Evolutionary conservation across 176 grass and related monocot genomes (phyloP).

Genomic region (Chrysopogon serrulatus): DNA sequence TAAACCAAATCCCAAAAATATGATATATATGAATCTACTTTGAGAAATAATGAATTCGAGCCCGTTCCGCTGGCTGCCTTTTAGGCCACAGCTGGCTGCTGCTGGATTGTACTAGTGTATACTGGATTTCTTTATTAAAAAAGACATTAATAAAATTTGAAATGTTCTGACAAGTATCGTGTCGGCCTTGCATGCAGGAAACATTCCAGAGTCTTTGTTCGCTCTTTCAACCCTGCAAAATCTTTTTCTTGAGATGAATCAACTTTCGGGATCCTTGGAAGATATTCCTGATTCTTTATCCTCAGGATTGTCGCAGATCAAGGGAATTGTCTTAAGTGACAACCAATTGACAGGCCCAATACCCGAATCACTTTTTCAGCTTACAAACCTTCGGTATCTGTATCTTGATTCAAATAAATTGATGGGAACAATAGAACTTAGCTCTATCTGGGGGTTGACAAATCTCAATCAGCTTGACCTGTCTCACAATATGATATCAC

Average conservation of each 20-base stretch:
- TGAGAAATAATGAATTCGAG: no score
- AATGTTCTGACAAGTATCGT: neutral
- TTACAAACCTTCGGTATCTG: neutral
- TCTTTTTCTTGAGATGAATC: neutral
- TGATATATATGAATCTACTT: no score
- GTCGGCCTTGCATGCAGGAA: neutral
- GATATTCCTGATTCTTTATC: neutral
- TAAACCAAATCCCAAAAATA: no score
- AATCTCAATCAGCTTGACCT: neutral
- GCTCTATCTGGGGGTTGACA: neutral
- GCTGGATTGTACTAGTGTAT: no score
- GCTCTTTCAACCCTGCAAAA: neutral
- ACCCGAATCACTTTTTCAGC: slow-evolving; percentile 14
- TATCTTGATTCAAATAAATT: slow-evolving; percentile 1
- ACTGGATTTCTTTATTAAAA: no score
- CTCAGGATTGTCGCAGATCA: neutral
- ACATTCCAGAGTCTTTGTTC: neutral
- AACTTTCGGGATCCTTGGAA: neutral
- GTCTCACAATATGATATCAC: neutral
- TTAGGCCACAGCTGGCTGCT: no score
- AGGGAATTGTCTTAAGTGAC: neutral
- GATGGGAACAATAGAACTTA: slow-evolving; percentile 6
- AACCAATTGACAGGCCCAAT: slow-evolving; percentile 16
- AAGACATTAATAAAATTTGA: no score
- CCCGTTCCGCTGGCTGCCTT: no score